Percentiles rank a stretch among this genome's conserved stretches.
Evolutionary conservation across 116 monocot species (phyloP).

Genomic region (Trichopus zeylanicus): DNA sequence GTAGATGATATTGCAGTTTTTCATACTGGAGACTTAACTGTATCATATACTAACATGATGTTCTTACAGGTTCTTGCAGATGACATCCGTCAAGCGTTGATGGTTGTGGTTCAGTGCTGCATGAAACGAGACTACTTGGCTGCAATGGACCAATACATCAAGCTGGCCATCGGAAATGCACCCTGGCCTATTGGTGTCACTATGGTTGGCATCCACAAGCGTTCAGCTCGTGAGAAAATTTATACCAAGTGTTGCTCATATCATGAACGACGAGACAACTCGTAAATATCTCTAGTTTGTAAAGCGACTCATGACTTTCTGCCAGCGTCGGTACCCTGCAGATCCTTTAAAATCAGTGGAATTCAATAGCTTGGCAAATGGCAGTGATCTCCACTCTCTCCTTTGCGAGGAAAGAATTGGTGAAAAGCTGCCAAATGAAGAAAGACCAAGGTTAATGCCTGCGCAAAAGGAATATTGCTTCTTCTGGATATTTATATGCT

Average conservation of each 20-base stretch:
- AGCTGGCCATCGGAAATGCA: constrained; percentile 91
- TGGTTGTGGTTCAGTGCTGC: constrained; percentile 82
- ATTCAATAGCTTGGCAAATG: constrained; percentile 99
- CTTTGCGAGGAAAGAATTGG: constrained; percentile 38
- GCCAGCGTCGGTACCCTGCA: constrained; percentile 83
- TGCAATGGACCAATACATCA: constrained; percentile 99
- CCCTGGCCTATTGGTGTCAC: constrained; percentile 99
- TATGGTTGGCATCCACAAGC: constrained; percentile 99
- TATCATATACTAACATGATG: not conserved
- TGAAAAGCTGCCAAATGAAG: constrained; percentile 24
- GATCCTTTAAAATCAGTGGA: constrained; percentile 88
- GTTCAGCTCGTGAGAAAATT: constrained; percentile 97
- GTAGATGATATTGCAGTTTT: no score
- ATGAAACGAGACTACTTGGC: constrained; percentile 93
- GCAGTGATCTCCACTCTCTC: constrained; percentile 76
- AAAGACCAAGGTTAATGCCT: constrained; percentile 64
- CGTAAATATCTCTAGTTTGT: constrained; percentile 92
- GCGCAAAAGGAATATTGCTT: constrained; percentile 19
- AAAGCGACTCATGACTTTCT: constrained; percentile 95
- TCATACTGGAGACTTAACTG: no score
- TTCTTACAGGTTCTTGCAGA: constrained; percentile 63
- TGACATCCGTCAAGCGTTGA: constrained; percentile 77
- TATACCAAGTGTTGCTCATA: constrained; percentile 98
- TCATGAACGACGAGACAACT: constrained; percentile 99
- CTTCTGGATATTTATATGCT: no score